phyloP scores from a whole-genome alignment of 2,329 filamentous ascomycete species.

The Aureobasidium lini region DNA sequence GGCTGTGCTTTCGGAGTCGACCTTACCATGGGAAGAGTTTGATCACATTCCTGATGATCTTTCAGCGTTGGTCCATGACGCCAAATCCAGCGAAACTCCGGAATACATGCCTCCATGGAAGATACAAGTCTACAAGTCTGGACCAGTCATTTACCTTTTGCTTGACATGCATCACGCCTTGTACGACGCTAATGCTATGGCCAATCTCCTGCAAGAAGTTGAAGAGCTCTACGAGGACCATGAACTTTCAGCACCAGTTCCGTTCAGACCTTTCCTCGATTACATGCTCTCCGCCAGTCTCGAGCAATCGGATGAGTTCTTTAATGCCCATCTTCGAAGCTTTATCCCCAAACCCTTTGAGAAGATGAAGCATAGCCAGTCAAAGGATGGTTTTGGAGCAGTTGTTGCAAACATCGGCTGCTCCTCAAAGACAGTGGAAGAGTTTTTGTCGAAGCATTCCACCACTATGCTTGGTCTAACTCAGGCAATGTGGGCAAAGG shows the following conservation, averaged over 20 bases:
- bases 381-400: neutral
- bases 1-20: slow-evolving; percentile 51
- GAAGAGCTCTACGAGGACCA: slow-evolving; percentile 48
- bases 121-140: slow-evolving; percentile 24
- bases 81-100: slow-evolving; percentile 16
- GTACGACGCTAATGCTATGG: slow-evolving; percentile 77
- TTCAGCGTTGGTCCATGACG: slow-evolving; percentile 12
- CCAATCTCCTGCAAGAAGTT: slow-evolving; percentile 61
- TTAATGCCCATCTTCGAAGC: slow-evolving; percentile 49
- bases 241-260: slow-evolving; percentile 41
- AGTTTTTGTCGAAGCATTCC: slow-evolving; percentile 45
- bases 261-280: slow-evolving; percentile 58
- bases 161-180: slow-evolving; percentile 70
- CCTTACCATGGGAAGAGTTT: slow-evolving; percentile 34
- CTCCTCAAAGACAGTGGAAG: slow-evolving; percentile 42
- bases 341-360: slow-evolving; percentile 42
- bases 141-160: slow-evolving; percentile 29
- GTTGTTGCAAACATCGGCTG: slow-evolving; percentile 12
- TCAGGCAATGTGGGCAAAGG: slow-evolving; percentile 65
- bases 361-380: slow-evolving; percentile 12
- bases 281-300: slow-evolving; percentile 47
- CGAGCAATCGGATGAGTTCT: slow-evolving; percentile 54
- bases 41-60: neutral
- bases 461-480: slow-evolving; percentile 56
- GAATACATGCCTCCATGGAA: slow-evolving; percentile 24